Evolutionary conservation across 441 rosid genomes (phyloP).

Genomic region (Bruguiera hainesii): DNA sequence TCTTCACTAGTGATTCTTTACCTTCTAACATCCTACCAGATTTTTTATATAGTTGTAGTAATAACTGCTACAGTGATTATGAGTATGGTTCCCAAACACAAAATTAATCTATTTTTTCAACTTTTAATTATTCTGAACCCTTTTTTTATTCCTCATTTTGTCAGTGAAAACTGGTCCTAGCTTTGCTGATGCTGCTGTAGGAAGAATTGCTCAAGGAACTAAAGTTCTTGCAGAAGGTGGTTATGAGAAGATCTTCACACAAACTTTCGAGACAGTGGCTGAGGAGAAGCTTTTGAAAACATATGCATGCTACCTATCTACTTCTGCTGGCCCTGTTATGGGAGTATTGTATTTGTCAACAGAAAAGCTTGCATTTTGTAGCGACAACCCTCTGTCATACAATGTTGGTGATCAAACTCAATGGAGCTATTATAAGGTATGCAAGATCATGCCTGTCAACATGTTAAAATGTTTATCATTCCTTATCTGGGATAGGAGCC

Average conservation of each 20-base stretch:
- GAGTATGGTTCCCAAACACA: too few relatives aligned
- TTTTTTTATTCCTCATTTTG: not conserved
- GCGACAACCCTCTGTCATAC: conserved; percentile 91
- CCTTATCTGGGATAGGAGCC: not conserved
- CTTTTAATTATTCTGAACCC: not conserved
- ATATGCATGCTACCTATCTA: conserved; percentile 83
- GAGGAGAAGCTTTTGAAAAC: conserved; percentile 71
- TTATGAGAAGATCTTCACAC: conserved; percentile 78
- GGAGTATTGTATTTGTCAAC: conserved; percentile 77
- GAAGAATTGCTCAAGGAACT: conserved; percentile 93
- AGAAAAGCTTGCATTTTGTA: conserved; percentile 79
- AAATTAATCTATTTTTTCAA: not conserved
- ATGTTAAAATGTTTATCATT: not conserved
- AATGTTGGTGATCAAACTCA: conserved; percentile 61
- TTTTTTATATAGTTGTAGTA: too few relatives aligned
- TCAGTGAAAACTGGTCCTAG: conserved; percentile 92
- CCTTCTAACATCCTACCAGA: too few relatives aligned
- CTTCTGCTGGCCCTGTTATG: conserved; percentile 98
- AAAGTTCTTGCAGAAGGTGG: conserved; percentile 96
- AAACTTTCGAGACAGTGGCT: conserved; percentile 75
- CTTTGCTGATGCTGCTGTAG: conserved; percentile 93
- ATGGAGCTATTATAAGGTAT: conserved; percentile 97
- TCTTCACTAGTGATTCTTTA: too few relatives aligned
- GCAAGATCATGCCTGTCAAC: conserved; percentile 1
- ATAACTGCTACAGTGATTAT: too few relatives aligned